A percentile compares a stretch with the other conserved stretches of the same genome.
These are phyloP conservation scores for Porcisia deanei DNA, from an alignment of 208 protist species.

Conservation along the genomic window DNA sequence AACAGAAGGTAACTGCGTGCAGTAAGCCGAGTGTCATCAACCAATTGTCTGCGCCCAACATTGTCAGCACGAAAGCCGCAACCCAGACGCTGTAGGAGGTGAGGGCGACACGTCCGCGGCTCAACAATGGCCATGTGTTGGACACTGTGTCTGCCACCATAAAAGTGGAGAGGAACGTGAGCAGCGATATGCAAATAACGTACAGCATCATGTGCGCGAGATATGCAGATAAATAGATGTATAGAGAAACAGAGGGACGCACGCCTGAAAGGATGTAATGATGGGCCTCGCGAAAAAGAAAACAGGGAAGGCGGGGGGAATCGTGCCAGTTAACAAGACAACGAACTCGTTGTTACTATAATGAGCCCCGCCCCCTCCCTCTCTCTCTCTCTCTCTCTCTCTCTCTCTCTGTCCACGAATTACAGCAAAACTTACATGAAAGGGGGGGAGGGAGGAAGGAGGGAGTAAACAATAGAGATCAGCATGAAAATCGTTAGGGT, in stretches of 20 bases:
- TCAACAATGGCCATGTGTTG: conserved; percentile 36
- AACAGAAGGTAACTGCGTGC: conserved; percentile 38
- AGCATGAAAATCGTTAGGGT: too few relatives aligned
- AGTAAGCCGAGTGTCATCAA: conserved; percentile 35
- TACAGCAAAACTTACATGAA: not conserved
- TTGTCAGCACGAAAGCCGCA: conserved; percentile 27
- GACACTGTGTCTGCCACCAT: conserved; percentile 69
- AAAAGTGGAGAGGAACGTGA: conserved; percentile 72
- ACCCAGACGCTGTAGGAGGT: conserved; percentile 41
- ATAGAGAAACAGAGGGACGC: not conserved
- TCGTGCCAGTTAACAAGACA: not conserved
- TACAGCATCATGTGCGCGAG: conserved; percentile 23
- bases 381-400: too few relatives aligned
- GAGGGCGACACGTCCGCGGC: conserved; percentile 22
- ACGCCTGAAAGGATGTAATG: not conserved
- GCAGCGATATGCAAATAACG: conserved; percentile 11
- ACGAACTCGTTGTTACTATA: not conserved
- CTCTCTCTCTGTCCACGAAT: not conserved
- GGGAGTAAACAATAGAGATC: too few relatives aligned
- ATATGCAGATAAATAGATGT: not conserved
- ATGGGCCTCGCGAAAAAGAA: not conserved
- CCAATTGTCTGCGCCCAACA: conserved; percentile 46
- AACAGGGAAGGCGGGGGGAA: not conserved
- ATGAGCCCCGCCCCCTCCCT: not conserved
- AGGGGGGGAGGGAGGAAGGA: not conserved